These are phyloP conservation scores for Cochlearia excelsa DNA, from an alignment of 345 rosid genomes.

Conservation along the genomic window DNA sequence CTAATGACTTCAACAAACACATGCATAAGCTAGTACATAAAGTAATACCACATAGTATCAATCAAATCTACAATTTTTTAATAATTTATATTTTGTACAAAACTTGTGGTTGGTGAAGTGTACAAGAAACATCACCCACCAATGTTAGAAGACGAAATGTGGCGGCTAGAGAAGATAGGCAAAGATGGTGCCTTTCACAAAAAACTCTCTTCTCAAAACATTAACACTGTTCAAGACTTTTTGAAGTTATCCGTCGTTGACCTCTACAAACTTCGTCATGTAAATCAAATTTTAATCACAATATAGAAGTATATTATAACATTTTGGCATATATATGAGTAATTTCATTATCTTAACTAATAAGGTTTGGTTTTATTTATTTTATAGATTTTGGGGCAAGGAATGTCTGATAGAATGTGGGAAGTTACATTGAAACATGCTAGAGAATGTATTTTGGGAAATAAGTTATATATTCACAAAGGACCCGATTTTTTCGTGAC, in stretches of 20 bases:
- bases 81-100: not conserved
- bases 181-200: constrained; percentile 88
- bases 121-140: constrained; percentile 97
- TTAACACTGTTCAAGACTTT: constrained; percentile 75
- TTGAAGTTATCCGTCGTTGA: constrained; percentile 59
- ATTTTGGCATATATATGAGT: not conserved
- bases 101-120: constrained; percentile 46
- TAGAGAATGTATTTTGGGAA: constrained; percentile 60
- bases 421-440: constrained; percentile 72
- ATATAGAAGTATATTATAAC: not conserved
- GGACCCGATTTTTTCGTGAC: constrained; percentile 38
- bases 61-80: not conserved
- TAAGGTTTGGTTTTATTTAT: not conserved
- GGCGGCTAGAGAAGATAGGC: constrained; percentile 88
- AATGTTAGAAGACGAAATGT: constrained; percentile 66
- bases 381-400: constrained; percentile 59
- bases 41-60: not conserved
- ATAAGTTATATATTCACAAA: constrained; percentile 43
- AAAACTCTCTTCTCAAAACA: constrained; percentile 44
- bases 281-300: constrained; percentile 18
- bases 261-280: constrained; percentile 49
- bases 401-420: constrained; percentile 88
- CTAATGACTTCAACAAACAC: constrained; percentile 18
- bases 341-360: not conserved
- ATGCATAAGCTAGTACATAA: constrained; percentile 2